These are phyloP conservation scores for Crithidia acanthocephali DNA, from an alignment of 208 protist species.

Conservation along the genomic window DNA sequence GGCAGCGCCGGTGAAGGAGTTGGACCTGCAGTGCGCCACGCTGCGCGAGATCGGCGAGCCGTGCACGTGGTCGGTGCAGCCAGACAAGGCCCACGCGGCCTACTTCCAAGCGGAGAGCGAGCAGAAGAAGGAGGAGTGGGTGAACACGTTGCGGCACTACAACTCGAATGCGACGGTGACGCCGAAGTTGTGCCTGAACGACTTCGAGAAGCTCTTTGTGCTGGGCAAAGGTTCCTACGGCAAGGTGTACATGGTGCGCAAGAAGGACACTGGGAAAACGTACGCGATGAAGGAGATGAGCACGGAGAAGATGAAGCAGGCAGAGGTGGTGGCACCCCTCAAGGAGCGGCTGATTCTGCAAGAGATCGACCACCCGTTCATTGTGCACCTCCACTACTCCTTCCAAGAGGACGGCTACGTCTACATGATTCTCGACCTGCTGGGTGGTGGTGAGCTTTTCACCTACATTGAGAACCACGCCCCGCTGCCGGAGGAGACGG, in stretches of 20 bases:
- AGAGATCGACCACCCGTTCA: slow-evolving; percentile 93
- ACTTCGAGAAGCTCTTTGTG: slow-evolving; percentile 90
- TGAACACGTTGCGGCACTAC: slow-evolving; percentile 36
- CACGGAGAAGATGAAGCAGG: slow-evolving; percentile 67
- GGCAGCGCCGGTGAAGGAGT: slow-evolving; percentile 33
- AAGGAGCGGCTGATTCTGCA: slow-evolving; percentile 93
- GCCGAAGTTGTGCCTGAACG: slow-evolving; percentile 76
- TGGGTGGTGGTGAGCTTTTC: slow-evolving; percentile 93
- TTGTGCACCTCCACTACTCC: slow-evolving; percentile 95
- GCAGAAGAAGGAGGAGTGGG: slow-evolving; percentile 46
- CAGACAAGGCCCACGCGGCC: slow-evolving; percentile 24
- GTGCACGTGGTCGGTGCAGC: slow-evolving; percentile 35
- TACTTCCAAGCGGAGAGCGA: slow-evolving; percentile 48
- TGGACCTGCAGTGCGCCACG: slow-evolving; percentile 58
- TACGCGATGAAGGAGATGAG: slow-evolving; percentile 95
- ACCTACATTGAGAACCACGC: slow-evolving; percentile 74
- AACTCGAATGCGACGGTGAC: slow-evolving; percentile 35
- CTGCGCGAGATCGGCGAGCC: slow-evolving; percentile 32
- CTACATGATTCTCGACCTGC: slow-evolving; percentile 94
- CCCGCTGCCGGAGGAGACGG: slow-evolving; percentile 71
- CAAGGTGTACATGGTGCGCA: slow-evolving; percentile 89
- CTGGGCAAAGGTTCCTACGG: slow-evolving; percentile 94
- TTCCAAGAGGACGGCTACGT: slow-evolving; percentile 95
- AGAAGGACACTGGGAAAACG: slow-evolving; percentile 83
- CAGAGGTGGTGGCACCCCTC: slow-evolving; percentile 37